Base-by-base conservation (phyloP, 495 filamentous ascomycete genomes). In the Neurospora terricola region DNA sequence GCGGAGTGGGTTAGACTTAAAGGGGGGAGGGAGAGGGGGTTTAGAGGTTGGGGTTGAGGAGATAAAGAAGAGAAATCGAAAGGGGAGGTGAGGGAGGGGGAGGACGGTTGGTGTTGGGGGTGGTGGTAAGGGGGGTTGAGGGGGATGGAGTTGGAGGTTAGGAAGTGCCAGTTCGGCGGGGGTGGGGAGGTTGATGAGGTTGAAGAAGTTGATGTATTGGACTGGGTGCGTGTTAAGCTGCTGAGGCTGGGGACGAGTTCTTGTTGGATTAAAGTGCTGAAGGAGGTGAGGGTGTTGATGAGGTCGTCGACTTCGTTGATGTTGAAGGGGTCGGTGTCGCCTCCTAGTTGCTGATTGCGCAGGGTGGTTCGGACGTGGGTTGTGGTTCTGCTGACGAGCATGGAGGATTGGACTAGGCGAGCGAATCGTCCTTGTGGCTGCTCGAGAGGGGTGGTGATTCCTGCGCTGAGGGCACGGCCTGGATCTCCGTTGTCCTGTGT, bases 401-500 rank as follows among this genome's bases (percentile, higher is more conserved):
- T 76, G n/a, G 79, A 70, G 66, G 77, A 38, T 62, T 77, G 79
- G 78, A 80, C 82, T 18, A 85, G 77, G 34, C 84, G 80, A 16
- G 82, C 78, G 73, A 85, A 86, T 69, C 76, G 75, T 72, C 76
- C 75, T 74, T 75, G 78, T 38, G 77, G 76, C 4, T 76, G 45
- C 39, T 59, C 62, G 36, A 78, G 70, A 18, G 78, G 77, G 1
- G 76, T 80, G 37, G 76, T 70, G 30, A 80, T 72, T 66, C 70
- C 43, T 8, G 12, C 30, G 39, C 74, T 71, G 9, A 69, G 23
- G 38, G 69, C 72, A 21, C 73, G 72, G n/a, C 71, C 48, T 38
- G 77, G 74, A 48, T 81, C 76, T 72, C 79, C 79, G 8, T 77
- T 71, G 75, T 82, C 80, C 78, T 80, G 69, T 5, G 16, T 66